Evolutionary conservation across 331 rosid species (phyloP).

Genomic region (Spiraea crenata): DNA sequence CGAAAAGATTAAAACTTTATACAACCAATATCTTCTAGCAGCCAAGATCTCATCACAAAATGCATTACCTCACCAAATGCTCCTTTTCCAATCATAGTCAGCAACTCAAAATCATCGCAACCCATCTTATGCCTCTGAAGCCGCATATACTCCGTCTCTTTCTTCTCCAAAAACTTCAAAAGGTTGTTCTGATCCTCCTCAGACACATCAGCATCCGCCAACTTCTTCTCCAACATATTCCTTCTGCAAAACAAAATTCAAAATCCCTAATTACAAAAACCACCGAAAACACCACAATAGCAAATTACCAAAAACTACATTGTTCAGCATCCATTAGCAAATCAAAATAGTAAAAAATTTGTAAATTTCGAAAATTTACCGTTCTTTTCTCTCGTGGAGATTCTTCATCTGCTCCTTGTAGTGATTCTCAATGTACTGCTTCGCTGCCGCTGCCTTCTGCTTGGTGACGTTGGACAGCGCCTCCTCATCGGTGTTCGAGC

Average conservation of each 20-base stretch:
- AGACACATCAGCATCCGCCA: conserved; percentile 98
- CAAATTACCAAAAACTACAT: conserved; percentile 1
- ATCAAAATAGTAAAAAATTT: background rate
- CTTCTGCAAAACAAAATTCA: conserved; percentile 48
- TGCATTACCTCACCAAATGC: conserved; percentile 96
- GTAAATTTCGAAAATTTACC: conserved; percentile 34
- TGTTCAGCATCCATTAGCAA: background rate
- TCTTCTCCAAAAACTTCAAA: conserved; percentile 87
- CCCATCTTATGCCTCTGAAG: conserved; percentile 99
- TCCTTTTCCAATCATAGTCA: conserved; percentile 97
- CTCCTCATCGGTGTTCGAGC: conserved; percentile 40
- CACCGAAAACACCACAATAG: background rate
- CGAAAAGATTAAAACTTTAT: background rate
- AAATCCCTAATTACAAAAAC: background rate
- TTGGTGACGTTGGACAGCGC: conserved; percentile 59
- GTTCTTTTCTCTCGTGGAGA: conserved; percentile 80
- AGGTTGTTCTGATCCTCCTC: conserved; percentile 97
- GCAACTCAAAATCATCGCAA: conserved; percentile 81
- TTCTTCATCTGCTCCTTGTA: conserved; percentile 91
- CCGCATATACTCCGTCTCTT: conserved; percentile 99
- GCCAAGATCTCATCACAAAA: background rate
- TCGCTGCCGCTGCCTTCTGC: conserved; percentile 84
- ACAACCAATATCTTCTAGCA: background rate
- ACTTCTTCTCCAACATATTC: conserved; percentile 77
- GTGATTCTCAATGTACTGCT: conserved; percentile 85